phyloP scores from a whole-genome alignment of 1,139 yeast genomes.

The Pichia sp. region DNA sequence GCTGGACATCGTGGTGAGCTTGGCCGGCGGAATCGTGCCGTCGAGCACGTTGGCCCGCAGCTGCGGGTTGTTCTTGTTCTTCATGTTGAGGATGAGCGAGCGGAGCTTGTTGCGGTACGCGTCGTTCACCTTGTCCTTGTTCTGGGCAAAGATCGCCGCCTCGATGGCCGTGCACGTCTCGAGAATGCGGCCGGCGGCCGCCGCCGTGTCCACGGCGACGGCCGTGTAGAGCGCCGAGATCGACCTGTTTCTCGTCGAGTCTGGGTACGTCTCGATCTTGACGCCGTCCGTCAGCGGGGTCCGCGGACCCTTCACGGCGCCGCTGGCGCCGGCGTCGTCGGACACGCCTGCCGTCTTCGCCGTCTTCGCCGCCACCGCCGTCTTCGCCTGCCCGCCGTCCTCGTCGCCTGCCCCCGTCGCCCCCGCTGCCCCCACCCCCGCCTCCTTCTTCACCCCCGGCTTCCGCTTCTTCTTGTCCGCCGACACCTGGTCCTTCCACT shows the following conservation, averaged over 20 bases:
- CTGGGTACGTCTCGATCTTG: slow-evolving; percentile 60
- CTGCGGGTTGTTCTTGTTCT: slow-evolving; percentile 86
- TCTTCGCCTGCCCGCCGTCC: slow-evolving; percentile 3
- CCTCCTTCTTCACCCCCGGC: neutral
- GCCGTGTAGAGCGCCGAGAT: slow-evolving; percentile 84
- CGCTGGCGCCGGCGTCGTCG: slow-evolving; percentile 21
- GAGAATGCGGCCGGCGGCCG: slow-evolving; percentile 54
- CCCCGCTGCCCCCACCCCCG: neutral
- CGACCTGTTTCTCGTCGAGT: slow-evolving; percentile 75
- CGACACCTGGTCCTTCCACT: slow-evolving; percentile 89
- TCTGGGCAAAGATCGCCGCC: slow-evolving; percentile 57
- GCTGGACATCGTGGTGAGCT: slow-evolving; percentile 76
- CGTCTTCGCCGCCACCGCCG: slow-evolving; percentile 1
- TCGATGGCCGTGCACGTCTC: slow-evolving; percentile 70
- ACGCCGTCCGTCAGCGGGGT: slow-evolving; percentile 80
- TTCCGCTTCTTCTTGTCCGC: slow-evolving; percentile 50
- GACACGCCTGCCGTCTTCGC: slow-evolving; percentile 5
- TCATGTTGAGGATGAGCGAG: slow-evolving; percentile 75
- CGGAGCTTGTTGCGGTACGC: slow-evolving; percentile 76
- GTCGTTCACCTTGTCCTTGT: slow-evolving; percentile 52
- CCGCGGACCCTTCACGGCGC: slow-evolving; percentile 53
- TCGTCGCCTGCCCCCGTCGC: too few relatives aligned
- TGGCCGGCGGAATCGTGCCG: slow-evolving; percentile 60
- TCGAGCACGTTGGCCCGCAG: slow-evolving; percentile 64
- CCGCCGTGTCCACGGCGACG: slow-evolving; percentile 72